Conservation (phyloP, 75 land plant species). For the Pseudotsuga menziesii region DNA sequence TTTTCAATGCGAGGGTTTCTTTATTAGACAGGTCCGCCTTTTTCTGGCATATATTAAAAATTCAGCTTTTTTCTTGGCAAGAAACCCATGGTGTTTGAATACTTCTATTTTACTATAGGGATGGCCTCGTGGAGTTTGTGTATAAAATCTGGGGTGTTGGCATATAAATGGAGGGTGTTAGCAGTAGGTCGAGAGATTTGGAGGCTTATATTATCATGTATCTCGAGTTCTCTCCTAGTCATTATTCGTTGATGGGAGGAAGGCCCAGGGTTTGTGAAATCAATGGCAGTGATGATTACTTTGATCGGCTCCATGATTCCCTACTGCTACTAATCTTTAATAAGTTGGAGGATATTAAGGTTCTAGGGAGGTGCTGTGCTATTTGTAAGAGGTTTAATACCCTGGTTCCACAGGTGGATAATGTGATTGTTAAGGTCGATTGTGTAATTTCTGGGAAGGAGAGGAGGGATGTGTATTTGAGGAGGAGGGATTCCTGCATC, state of each 20-base stretch:
- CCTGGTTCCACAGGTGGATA: conserved; percentile 69
- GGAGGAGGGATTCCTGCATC: no score
- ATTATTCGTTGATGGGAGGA: no score
- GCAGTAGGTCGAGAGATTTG: no score
- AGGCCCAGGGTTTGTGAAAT: neutral
- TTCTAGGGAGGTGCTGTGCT: conserved; percentile 89
- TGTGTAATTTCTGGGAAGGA: conserved; percentile 57
- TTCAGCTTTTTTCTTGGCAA: neutral
- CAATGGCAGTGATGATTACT: neutral
- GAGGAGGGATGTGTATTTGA: no score
- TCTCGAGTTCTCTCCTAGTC: no score
- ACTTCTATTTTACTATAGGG: no score
- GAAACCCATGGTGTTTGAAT: neutral
- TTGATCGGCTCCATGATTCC: conserved; percentile 79
- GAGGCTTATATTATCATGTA: no score
- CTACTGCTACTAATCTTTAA: conserved; percentile 77
- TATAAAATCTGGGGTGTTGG: neutral
- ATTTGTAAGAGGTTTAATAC: conserved; percentile 87
- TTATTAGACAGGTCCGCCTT: no score
- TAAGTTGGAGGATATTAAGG: conserved; percentile 83
- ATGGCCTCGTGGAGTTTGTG: no score
- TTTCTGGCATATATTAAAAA: no score
- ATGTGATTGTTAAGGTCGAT: conserved; percentile 83
- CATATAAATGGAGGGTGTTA: no score
- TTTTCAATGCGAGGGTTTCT: no score